These are phyloP conservation scores for Krasilnikovozyma curviuscula DNA, from an alignment of 768 basidiomycete genomes.

Conservation along the genomic window DNA sequence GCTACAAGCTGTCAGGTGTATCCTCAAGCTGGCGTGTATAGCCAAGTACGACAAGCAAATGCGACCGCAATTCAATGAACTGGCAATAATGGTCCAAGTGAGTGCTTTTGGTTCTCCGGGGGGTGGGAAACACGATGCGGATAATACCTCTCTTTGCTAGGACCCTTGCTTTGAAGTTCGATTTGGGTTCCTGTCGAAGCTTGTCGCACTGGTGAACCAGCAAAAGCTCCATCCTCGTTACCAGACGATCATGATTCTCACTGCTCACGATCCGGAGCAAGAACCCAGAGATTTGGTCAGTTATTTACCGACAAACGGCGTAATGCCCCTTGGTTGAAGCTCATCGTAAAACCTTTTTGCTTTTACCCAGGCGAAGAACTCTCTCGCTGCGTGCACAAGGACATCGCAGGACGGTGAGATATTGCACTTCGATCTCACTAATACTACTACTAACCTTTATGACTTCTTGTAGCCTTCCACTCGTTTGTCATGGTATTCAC, in stretches of 20 bases:
- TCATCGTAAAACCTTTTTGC: background rate
- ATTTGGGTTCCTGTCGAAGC: conserved; percentile 52
- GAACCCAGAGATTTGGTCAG: conserved; percentile 54
- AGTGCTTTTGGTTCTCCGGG: conserved; percentile 13
- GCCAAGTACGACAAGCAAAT: conserved; percentile 40
- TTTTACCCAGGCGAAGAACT: background rate
- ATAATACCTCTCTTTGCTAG: conserved; percentile 27
- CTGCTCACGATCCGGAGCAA: conserved; percentile 72
- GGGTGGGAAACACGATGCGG: too few species aligned
- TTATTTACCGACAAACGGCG: background rate
- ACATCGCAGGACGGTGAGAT: too few species aligned
- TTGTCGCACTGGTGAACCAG: conserved; percentile 41
- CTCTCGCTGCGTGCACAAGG: background rate
- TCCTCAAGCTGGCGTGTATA: conserved; percentile 48
- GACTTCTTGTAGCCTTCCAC: too few species aligned
- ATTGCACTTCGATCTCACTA: too few species aligned
- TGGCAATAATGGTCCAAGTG: conserved; percentile 64
- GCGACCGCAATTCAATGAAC: conserved; percentile 40
- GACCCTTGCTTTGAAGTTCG: conserved; percentile 81
- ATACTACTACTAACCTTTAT: too few species aligned
- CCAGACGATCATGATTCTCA: conserved; percentile 70
- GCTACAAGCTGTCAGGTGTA: conserved; percentile 56
- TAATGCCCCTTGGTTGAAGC: background rate
- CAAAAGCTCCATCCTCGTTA: conserved; percentile 51
- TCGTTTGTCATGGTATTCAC: background rate